Evolutionary conservation across 495 filamentous ascomycete genomes (phyloP).

Genomic region (Schizothecium vesticola): DNA sequence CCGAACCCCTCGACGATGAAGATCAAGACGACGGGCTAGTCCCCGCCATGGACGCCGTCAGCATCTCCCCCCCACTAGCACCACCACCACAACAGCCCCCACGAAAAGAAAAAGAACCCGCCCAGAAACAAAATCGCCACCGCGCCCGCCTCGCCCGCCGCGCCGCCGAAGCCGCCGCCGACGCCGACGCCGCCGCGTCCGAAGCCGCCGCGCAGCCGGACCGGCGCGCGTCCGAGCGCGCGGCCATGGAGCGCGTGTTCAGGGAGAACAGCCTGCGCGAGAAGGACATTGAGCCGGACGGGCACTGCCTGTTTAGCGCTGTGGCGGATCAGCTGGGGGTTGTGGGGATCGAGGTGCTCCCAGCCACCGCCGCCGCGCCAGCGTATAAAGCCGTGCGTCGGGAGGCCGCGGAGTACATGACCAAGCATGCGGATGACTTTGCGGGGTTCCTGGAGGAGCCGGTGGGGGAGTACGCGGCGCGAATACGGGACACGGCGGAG

Average conservation of each 20-base stretch:
- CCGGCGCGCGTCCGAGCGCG: slow-evolving; percentile 64
- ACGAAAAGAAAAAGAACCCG: slow-evolving; percentile 2
- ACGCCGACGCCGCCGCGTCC: slow-evolving; percentile 56
- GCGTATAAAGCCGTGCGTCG: slow-evolving; percentile 50
- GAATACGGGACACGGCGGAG: slow-evolving; percentile 83
- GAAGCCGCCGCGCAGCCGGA: slow-evolving; percentile 74
- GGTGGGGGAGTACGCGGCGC: slow-evolving; percentile 63
- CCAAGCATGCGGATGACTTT: slow-evolving; percentile 47
- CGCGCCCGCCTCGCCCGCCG: slow-evolving; percentile 67
- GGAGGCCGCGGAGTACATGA: slow-evolving; percentile 55
- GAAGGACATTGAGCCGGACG: slow-evolving; percentile 78
- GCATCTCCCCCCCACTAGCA: slow-evolving; percentile 8
- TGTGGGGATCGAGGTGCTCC: slow-evolving; percentile 11
- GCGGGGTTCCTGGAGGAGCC: slow-evolving; percentile 72
- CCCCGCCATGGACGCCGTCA: not conserved
- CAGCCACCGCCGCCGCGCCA: slow-evolving; percentile 17
- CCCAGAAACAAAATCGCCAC: not conserved
- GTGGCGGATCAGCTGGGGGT: slow-evolving; percentile 73
- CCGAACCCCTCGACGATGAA: not conserved
- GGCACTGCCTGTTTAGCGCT: slow-evolving; percentile 93
- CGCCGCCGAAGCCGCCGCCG: slow-evolving; percentile 74
- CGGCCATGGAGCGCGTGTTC: slow-evolving; percentile 62
- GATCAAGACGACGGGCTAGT: not conserved
- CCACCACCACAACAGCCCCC: not conserved
- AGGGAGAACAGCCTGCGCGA: slow-evolving; percentile 59